Evolutionary conservation across 1,139 yeast species (phyloP).

Genomic region (Protomyces macrosporus): DNA sequence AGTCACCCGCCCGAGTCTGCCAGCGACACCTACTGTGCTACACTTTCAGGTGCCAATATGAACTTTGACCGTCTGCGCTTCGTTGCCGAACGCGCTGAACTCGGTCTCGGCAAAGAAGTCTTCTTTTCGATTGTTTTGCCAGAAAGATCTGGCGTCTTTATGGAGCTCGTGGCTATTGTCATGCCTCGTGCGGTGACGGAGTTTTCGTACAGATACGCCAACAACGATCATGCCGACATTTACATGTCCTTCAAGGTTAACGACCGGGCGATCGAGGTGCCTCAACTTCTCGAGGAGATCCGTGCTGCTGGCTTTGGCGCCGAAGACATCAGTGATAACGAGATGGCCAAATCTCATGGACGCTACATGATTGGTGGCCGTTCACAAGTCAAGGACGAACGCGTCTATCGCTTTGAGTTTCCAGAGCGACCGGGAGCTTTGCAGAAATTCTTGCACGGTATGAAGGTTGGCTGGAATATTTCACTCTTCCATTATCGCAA

Average conservation of each 20-base stretch:
- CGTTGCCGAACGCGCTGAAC: slow-evolving; percentile 95
- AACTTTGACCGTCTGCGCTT: slow-evolving; percentile 92
- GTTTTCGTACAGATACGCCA: slow-evolving; percentile 73
- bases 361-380: slow-evolving; percentile 94
- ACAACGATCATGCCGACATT: slow-evolving; percentile 58
- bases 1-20: slow-evolving; percentile 51
- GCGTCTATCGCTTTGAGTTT: slow-evolving; percentile 78
- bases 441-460: slow-evolving; percentile 63
- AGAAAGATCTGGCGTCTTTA: slow-evolving; percentile 85
- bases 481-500: slow-evolving; percentile 94
- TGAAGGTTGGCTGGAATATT: slow-evolving; percentile 80
- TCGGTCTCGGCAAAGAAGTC: slow-evolving; percentile 96
- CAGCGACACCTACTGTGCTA: slow-evolving; percentile 62
- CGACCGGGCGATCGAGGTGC: slow-evolving; percentile 58
- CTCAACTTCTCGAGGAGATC: slow-evolving; percentile 30
- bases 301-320: slow-evolving; percentile 40
- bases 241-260: slow-evolving; percentile 81
- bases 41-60: slow-evolving; percentile 95
- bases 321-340: slow-evolving; percentile 80
- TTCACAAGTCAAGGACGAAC: slow-evolving; percentile 61
- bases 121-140: slow-evolving; percentile 87
- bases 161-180: slow-evolving; percentile 63
- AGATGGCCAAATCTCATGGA: slow-evolving; percentile 92
- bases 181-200: slow-evolving; percentile 89
- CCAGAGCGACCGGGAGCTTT: slow-evolving; percentile 97